These are phyloP conservation scores for Neonectria ditissima DNA, from an alignment of 2,329 filamentous ascomycete species.

Conservation along the genomic window DNA sequence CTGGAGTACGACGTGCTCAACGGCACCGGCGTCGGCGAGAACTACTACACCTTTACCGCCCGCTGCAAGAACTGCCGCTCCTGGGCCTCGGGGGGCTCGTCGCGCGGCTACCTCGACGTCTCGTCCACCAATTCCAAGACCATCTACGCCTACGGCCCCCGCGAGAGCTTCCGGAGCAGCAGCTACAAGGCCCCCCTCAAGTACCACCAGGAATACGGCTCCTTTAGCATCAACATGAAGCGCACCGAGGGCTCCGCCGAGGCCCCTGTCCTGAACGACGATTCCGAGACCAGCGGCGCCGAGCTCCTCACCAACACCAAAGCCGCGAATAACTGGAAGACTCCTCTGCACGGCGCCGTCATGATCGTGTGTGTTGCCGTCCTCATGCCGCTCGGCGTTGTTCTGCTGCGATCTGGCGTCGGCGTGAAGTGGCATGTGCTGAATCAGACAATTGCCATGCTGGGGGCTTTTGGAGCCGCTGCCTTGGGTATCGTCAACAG, in stretches of 20 bases:
- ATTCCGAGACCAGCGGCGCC: slow-evolving; percentile 52
- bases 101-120: slow-evolving; percentile 62
- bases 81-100: slow-evolving; percentile 54
- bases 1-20: slow-evolving; percentile 58
- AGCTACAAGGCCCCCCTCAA: slow-evolving; percentile 58
- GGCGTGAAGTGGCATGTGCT: slow-evolving; percentile 67
- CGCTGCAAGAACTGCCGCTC: slow-evolving; percentile 65
- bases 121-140: slow-evolving; percentile 59
- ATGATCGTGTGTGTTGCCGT: slow-evolving; percentile 69
- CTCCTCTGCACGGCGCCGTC: slow-evolving; percentile 59
- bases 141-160: slow-evolving; percentile 68
- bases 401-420: slow-evolving; percentile 64
- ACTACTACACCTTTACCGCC: slow-evolving; percentile 61
- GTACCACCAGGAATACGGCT: slow-evolving; percentile 65
- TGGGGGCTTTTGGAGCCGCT: slow-evolving; percentile 62
- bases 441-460: slow-evolving; percentile 63
- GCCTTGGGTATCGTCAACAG: slow-evolving; percentile 65
- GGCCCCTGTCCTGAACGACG: slow-evolving; percentile 54
- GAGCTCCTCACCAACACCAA: slow-evolving; percentile 46
- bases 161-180: slow-evolving; percentile 57
- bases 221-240: slow-evolving; percentile 67
- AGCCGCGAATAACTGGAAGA: slow-evolving; percentile 53
- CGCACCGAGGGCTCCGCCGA: slow-evolving; percentile 60
- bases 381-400: slow-evolving; percentile 66
- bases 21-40: slow-evolving; percentile 61